Evolutionary conservation across 176 grass and related monocot genomes (phyloP), one percentile per base, ranked within the genome.

Genomic region (Phoenix dactylifera): DNA sequence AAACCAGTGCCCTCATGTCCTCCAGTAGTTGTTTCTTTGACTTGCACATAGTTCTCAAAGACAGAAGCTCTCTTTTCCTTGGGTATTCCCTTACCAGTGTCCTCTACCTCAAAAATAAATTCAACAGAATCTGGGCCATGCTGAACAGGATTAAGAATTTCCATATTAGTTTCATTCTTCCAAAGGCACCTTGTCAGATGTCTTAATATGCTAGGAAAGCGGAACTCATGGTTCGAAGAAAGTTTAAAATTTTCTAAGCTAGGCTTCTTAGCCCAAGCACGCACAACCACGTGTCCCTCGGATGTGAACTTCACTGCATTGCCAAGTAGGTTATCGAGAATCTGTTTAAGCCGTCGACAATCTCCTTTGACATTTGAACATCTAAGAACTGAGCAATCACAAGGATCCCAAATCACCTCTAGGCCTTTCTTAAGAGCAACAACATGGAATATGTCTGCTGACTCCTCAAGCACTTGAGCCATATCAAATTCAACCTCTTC

Each of bases 31-130:
- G 26, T n/a, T 55, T 86, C 76, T n/a, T 90, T 79, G 15, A 95
- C 91, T 30, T 90, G 91, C 25, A 90, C 80, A 50, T 82, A 95
- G 55, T 95, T 90, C 23, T 95, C 91, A 56, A 95, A 95, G 4
- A 95, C 77, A 0, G 91, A 87, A 39, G 50, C 58, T 59, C 74
- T 76, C 54, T 95, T 84, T 24, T 95, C 91, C 68, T 57, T 73
- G 23, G 83, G 77, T 35, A 90, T 87, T 49, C 91, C 86, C 2
- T 79, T 39, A 30, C 91, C 86, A 0, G 91, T 87, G 22, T 95
- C 91, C 22, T 74, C 80, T 18, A 95, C 83, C 24, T 90, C 86
- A 4, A 95, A 87, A 51, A 78, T 70, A 24, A 95, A 83, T 65
- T 85, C 91, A 5, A 90, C 58, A 0, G 50, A 23, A 20, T 72